Evolutionary conservation across 208 protist genomes (phyloP).

Genomic region (Balamuthia mandrillaris): DNA sequence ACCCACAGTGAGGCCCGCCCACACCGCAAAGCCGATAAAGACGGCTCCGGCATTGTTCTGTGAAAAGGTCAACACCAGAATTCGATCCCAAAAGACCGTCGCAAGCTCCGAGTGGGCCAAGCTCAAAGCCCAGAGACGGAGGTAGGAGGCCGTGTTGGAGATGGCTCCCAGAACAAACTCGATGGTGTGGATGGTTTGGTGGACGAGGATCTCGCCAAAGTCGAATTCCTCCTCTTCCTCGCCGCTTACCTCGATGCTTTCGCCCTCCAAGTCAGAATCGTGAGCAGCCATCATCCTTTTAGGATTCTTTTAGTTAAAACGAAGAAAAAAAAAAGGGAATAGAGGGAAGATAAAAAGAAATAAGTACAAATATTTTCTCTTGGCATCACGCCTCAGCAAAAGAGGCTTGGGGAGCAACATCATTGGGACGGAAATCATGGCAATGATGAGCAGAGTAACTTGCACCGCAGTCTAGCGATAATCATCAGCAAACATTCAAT

Average conservation of each 20-base stretch:
- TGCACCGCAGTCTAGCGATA: too few relatives aligned
- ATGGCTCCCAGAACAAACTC: conserved; percentile 98
- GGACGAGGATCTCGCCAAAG: conserved; percentile 91
- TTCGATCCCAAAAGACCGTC: conserved; percentile 64
- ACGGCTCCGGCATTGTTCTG: neutral
- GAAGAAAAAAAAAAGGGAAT: neutral
- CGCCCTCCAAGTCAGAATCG: neutral
- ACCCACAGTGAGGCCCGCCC: conserved; percentile 89
- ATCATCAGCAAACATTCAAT: too few relatives aligned
- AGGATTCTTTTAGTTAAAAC: too few relatives aligned
- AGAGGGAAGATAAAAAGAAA: neutral
- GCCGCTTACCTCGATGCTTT: neutral
- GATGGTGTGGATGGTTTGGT: conserved; percentile 99
- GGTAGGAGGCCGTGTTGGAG: conserved; percentile 99
- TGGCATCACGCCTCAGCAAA: conserved; percentile 51
- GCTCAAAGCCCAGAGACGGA: conserved; percentile 99
- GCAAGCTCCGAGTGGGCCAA: conserved; percentile 92
- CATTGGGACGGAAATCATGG: conserved; percentile 78
- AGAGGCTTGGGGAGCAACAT: conserved; percentile 86
- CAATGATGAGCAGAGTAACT: conserved; percentile 73
- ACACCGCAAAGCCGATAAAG: conserved; percentile 88
- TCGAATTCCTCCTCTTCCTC: conserved; percentile 75
- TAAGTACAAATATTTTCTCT: neutral
- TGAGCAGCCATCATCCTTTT: too few relatives aligned
- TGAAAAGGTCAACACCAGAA: conserved; percentile 38